phyloP scores from a whole-genome alignment of 495 filamentous ascomycete species.

The Aspergillus homomorphus region DNA sequence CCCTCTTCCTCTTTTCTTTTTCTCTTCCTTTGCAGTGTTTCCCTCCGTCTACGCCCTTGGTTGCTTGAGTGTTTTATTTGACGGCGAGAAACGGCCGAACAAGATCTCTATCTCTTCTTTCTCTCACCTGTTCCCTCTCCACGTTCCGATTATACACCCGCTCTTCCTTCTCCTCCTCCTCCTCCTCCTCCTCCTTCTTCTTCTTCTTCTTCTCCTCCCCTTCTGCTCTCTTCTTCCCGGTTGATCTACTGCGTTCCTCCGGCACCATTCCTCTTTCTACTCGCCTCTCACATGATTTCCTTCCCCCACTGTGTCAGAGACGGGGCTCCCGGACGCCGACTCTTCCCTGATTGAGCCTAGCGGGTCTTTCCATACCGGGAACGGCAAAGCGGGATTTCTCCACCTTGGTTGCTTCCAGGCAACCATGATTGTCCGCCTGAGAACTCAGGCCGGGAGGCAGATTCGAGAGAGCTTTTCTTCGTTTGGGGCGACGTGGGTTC shows the following conservation, averaged over 20 bases:
- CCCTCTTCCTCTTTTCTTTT: conserved; percentile 6
- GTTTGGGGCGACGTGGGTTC: conserved; percentile 6
- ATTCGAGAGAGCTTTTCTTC: neutral
- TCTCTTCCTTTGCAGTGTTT: neutral
- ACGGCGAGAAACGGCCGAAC: neutral
- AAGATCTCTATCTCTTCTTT: neutral
- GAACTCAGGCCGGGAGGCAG: conserved; percentile 12
- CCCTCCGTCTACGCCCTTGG: neutral
- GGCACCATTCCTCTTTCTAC: conserved; percentile 16
- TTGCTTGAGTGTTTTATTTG: neutral
- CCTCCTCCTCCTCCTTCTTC: neutral
- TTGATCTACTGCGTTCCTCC: conserved; percentile 8
- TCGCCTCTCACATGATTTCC: conserved; percentile 11
- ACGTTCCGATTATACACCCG: too few species aligned
- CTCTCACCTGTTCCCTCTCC: neutral
- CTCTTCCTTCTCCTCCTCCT: neutral
- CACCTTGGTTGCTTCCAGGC: conserved; percentile 4
- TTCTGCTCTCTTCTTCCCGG: neutral
- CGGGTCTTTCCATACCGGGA: conserved; percentile 4
- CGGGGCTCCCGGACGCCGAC: conserved; percentile 16
- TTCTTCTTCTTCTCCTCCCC: conserved; percentile 4
- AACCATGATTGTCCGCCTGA: conserved; percentile 12
- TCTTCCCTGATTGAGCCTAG: conserved; percentile 15
- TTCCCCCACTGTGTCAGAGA: conserved; percentile 21
- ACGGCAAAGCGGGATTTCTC: conserved; percentile 8